Percentiles rank a stretch among this genome's conserved stretches.
Conservation (phyloP, 768 basidiomycete genomes). For the Boletus fagicola region DNA sequence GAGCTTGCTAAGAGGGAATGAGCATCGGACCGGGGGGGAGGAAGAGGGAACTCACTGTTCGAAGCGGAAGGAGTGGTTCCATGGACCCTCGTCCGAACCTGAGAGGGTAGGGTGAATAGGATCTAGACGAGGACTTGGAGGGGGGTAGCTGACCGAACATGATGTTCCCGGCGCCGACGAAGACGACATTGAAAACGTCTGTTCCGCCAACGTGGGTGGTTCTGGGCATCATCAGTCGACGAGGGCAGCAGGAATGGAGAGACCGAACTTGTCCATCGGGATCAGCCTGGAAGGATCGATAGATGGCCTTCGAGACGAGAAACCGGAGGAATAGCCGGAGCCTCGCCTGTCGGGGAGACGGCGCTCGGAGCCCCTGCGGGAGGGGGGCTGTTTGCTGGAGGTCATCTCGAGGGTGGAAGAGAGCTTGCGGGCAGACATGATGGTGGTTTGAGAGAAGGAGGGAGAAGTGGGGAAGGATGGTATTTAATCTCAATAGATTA, state of each 20-base stretch:
- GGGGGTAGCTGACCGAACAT: constrained; percentile 76
- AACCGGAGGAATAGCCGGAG: constrained; percentile 44
- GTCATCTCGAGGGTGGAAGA: constrained; percentile 34
- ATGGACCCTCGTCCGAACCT: constrained; percentile 88
- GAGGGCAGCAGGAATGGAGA: background rate
- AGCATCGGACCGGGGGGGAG: constrained; percentile 5
- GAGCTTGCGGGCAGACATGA: constrained; percentile 26
- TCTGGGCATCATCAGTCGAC: constrained; percentile 33
- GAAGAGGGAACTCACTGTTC: constrained; percentile 61
- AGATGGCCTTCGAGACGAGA: constrained; percentile 61
- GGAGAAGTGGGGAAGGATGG: background rate
- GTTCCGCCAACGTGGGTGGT: constrained; percentile 52
- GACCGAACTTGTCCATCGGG: constrained; percentile 73
- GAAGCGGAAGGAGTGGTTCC: constrained; percentile 91
- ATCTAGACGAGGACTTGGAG: background rate
- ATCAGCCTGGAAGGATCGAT: constrained; percentile 76
- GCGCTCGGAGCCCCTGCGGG: constrained; percentile 47
- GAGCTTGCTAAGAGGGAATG: constrained; percentile 64
- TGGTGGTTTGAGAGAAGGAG: constrained; percentile 14
- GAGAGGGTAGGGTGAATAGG: constrained; percentile 11
- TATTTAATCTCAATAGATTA: constrained; percentile 15
- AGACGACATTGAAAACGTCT: constrained; percentile 89
- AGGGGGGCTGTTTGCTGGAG: constrained; percentile 29
- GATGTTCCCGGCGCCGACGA: constrained; percentile 95
- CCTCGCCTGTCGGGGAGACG: constrained; percentile 45